Percentiles rank a stretch among this genome's conserved stretches.
phyloP scores from a whole-genome alignment of 2,329 filamentous ascomycete genomes.

The Penicillium olsonii region DNA sequence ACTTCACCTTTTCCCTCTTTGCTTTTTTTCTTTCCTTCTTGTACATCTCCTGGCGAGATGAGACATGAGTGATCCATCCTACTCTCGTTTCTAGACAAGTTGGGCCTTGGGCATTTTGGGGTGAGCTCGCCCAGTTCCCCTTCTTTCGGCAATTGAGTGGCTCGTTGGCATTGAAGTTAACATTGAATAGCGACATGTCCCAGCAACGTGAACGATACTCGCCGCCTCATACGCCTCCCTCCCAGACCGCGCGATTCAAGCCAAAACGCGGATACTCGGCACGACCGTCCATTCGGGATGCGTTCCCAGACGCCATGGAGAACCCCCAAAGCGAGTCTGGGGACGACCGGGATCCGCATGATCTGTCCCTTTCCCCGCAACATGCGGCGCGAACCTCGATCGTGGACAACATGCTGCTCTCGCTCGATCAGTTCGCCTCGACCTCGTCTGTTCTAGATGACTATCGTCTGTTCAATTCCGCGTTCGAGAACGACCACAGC shows the following conservation, averaged over 20 bases:
- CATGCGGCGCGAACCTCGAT: slow-evolving; percentile 84
- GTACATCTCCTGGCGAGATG: neutral
- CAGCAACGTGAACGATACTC: slow-evolving; percentile 33
- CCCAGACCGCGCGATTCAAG: slow-evolving; percentile 36
- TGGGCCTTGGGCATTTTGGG: neutral
- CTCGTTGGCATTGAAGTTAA: slow-evolving; percentile 16
- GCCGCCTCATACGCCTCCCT: slow-evolving; percentile 44
- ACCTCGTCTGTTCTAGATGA: slow-evolving; percentile 39
- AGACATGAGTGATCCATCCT: neutral
- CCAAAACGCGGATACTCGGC: slow-evolving; percentile 30
- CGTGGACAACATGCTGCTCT: slow-evolving; percentile 92
- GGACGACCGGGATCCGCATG: slow-evolving; percentile 61
- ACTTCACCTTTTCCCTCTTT: neutral
- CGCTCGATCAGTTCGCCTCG: slow-evolving; percentile 73
- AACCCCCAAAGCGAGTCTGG: slow-evolving; percentile 36
- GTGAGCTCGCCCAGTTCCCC: neutral
- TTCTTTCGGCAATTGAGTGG: too few relatives aligned
- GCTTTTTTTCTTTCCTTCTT: neutral
- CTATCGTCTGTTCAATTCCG: slow-evolving; percentile 42
- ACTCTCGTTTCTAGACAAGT: neutral
- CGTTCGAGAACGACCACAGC: slow-evolving; percentile 41
- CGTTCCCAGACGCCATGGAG: slow-evolving; percentile 43
- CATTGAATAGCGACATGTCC: slow-evolving; percentile 24
- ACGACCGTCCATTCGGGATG: slow-evolving; percentile 42
- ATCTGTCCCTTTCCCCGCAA: slow-evolving; percentile 75